Base-by-base conservation (phyloP, 2,329 filamentous ascomycete genomes). In the Akanthomyces lecanii region DNA sequence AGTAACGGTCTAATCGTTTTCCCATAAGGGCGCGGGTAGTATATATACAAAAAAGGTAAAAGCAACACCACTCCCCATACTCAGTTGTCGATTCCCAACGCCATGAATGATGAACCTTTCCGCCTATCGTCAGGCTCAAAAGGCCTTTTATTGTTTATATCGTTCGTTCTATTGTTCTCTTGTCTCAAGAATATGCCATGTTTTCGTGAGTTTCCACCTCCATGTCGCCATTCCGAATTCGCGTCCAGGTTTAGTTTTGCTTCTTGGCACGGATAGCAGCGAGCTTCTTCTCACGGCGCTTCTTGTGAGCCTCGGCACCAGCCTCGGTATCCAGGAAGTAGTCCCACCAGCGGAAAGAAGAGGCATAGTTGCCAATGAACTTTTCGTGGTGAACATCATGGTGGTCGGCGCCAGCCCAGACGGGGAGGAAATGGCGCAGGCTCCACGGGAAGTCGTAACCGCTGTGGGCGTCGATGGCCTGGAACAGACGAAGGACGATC, bases 271-370 rank as follows among this genome's bases (percentile, higher is more conserved):
- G 81, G 75, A 89, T 82, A 63, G 85, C 76, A 62, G 81, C 84
- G 57, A 91, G 71, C 85, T 90, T 93, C 77, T 81, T 86, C 77
- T 95, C 92, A 65, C 92, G 85, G 73, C 93, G 88, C 73, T 83
- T 85, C 87, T 92, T 93, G 70, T 89, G 85, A 47, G 94, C 91
- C 77, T 96, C 94, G 44, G 91, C 86, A 60, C 91, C 92, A 67
- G 91, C 91, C 83, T 99, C 94, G 66, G 95, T 99, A 78, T 97
- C 93, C 69, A 98, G 84, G 70, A 88, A 76, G 76, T 90, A 96
- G 80, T 99, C 95, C 95, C 95, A 99, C 95, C 95, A 99, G 77
- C 94, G 86, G 87, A 99, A 99, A 82, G 91, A 96, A 74, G 92
- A 97, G 58, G 94, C 83, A 76, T 98, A 99, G 82, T 99, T 99